Conservation (phyloP, 1,284 basidiomycete species). For the Leccinum pachyderme region DNA sequence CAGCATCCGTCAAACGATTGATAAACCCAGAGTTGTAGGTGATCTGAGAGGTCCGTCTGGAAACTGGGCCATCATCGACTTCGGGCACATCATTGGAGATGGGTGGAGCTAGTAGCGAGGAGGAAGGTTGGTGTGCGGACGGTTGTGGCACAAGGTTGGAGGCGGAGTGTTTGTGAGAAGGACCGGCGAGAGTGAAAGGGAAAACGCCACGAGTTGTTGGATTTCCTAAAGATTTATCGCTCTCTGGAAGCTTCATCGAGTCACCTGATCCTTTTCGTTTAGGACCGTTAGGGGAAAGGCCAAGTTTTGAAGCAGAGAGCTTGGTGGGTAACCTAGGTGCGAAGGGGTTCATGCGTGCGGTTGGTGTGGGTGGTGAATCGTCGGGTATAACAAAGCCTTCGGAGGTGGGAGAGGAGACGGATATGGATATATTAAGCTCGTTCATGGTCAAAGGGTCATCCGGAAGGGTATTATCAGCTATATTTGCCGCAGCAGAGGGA, state of each 20-base stretch:
- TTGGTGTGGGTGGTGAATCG: slow-evolving; percentile 23
- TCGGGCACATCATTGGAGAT: slow-evolving; percentile 36
- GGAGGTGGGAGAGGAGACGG: slow-evolving; percentile 33
- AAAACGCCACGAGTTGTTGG: slow-evolving; percentile 32
- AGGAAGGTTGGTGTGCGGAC: slow-evolving; percentile 25
- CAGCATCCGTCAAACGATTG: slow-evolving; percentile 61
- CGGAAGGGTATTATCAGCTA: slow-evolving; percentile 24
- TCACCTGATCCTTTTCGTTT: slow-evolving; percentile 53
- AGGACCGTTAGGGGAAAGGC: slow-evolving; percentile 43
- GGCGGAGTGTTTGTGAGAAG: slow-evolving; percentile 31
- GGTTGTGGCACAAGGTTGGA: slow-evolving; percentile 17
- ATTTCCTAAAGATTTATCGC: slow-evolving; percentile 23
- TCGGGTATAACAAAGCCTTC: slow-evolving; percentile 25
- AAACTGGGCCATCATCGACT: slow-evolving; percentile 27
- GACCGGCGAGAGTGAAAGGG: slow-evolving; percentile 30
- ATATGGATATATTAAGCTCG: slow-evolving; percentile 37
- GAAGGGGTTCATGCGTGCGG: slow-evolving; percentile 49
- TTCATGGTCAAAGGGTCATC: slow-evolving; percentile 15
- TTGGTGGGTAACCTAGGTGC: slow-evolving; percentile 71
- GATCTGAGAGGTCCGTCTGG: slow-evolving; percentile 72
- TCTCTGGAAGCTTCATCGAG: slow-evolving; percentile 29
- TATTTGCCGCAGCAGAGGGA: slow-evolving; percentile 34
- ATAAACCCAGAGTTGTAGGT: slow-evolving; percentile 72
- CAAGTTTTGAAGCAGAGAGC: slow-evolving; percentile 49
- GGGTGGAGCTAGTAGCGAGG: slow-evolving; percentile 51